Evolutionary conservation across 805 yeast species (phyloP).

Genomic region (Candida chilensis): DNA sequence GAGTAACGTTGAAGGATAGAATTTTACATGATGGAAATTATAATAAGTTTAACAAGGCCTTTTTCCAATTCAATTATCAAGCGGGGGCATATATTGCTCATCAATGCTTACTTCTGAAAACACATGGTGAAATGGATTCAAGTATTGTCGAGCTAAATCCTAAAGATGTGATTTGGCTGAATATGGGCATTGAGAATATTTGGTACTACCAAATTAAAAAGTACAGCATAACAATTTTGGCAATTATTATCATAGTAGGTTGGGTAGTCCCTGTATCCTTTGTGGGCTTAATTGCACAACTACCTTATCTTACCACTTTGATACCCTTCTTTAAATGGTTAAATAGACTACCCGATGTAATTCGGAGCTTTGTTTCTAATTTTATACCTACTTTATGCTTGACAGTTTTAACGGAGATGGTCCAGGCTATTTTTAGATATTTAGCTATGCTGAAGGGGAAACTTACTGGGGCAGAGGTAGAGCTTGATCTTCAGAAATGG

Average conservation of each 20-base stretch:
- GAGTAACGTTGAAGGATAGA: conserved; percentile 9
- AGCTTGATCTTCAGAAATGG: conserved; percentile 70
- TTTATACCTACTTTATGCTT: conserved; percentile 62
- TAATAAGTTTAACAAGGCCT: conserved; percentile 37
- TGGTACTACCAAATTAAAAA: conserved; percentile 25
- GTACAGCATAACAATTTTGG: conserved; percentile 31
- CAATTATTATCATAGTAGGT: conserved; percentile 37
- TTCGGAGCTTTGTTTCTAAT: conserved; percentile 47
- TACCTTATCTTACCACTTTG: conserved; percentile 52
- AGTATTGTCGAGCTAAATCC: conserved; percentile 50
- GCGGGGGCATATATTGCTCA: conserved; percentile 54
- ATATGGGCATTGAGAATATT: conserved; percentile 32
- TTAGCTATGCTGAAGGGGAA: conserved; percentile 49
- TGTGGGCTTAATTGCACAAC: conserved; percentile 67
- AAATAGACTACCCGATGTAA: conserved; percentile 40
- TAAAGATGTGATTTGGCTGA: conserved; percentile 64
- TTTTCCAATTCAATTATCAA: conserved; percentile 52
- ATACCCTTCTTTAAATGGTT: conserved; percentile 55
- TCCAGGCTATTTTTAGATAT: conserved; percentile 46
- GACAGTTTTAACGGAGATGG: conserved; percentile 52
- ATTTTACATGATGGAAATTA: too few relatives aligned
- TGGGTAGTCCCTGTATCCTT: conserved; percentile 85
- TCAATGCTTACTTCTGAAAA: conserved; percentile 41
- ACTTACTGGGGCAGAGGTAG: conserved; percentile 53
- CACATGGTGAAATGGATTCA: conserved; percentile 30